Base-by-base conservation (phyloP, 805 yeast species). In the Peterozyma toletana region DNA sequence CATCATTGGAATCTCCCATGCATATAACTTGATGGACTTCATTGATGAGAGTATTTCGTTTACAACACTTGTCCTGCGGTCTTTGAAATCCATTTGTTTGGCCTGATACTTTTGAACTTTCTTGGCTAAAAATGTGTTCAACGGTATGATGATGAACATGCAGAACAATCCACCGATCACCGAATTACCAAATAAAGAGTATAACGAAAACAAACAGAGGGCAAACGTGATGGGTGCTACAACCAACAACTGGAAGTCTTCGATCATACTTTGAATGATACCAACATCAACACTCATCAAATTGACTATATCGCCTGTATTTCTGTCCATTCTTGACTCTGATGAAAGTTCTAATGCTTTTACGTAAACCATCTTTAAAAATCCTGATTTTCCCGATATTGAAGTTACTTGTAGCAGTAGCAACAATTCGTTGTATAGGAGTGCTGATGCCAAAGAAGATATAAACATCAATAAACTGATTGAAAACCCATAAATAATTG, bases 261-360 rank as follows among this genome's bases (percentile, higher is more conserved):
- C 34, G 21, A 77, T 56, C 33, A 75, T 52, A 11, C 64, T 59
- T 54, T 77, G 80, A 14, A 83, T 63, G 47, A 77, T 68, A 43
- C 66, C 63, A 11, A 80, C 76, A 60, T 84, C 91, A 18, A 80
- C 86, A 11, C 86, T 73, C 33, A 80, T 69, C 52, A 80, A 65
- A 53, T 80, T 83, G 48, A 83, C 71, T 42, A 84, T 80, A 50
- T 83, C 87, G 47, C 90, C 88, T 7, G 86, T 69, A 3, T 82
- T 61, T 49, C 71, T 63, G 6, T 68, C 65, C 29, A 68, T 69
- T 44, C 78, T 71, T 7, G 84, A 73, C 39, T 77, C 78, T 9
- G 73, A 67, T 5, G 88, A 76, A 11, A 85, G 62, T 10, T 57
- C 64, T 31, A 84, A 63, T 0, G 86, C 68, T 58, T 85, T 85